Evolutionary conservation across 2,329 filamentous ascomycete genomes (phyloP).

Genomic region (Beauveria sp.): DNA sequence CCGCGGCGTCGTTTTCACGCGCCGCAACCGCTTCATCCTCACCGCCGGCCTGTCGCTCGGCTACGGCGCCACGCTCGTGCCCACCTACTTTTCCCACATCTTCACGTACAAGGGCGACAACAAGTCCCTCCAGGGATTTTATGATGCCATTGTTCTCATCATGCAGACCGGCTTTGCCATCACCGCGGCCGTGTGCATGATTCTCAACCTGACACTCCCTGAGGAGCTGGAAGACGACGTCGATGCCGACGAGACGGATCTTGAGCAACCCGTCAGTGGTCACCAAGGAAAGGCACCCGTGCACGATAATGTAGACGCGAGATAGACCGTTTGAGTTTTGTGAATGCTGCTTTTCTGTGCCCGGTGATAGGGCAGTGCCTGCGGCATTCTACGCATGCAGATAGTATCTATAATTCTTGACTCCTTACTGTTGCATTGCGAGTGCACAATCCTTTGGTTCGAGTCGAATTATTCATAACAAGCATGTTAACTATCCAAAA

Average conservation of each 20-base stretch:
- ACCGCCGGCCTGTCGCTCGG: slow-evolving; percentile 68
- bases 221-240: slow-evolving; percentile 63
- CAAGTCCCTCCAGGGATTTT: slow-evolving; percentile 60
- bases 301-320: neutral
- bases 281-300: neutral
- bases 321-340: neutral
- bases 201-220: slow-evolving; percentile 65
- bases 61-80: slow-evolving; percentile 60
- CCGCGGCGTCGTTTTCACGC: slow-evolving; percentile 62
- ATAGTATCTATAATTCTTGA: too few species aligned
- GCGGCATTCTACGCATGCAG: neutral
- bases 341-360: neutral
- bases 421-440: too few species aligned
- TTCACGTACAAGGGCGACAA: slow-evolving; percentile 67
- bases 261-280: neutral
- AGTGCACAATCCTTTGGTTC: too few species aligned
- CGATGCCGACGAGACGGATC: neutral
- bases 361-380: neutral
- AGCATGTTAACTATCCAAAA: neutral
- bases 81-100: slow-evolving; percentile 60
- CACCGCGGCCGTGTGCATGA: slow-evolving; percentile 62
- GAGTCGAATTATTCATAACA: neutral
- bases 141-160: slow-evolving; percentile 64
- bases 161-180: slow-evolving; percentile 72
- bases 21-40: slow-evolving; percentile 74